These are phyloP conservation scores for Candida sakaeoensis DNA, from an alignment of 805 yeast species.

Conservation along the genomic window DNA sequence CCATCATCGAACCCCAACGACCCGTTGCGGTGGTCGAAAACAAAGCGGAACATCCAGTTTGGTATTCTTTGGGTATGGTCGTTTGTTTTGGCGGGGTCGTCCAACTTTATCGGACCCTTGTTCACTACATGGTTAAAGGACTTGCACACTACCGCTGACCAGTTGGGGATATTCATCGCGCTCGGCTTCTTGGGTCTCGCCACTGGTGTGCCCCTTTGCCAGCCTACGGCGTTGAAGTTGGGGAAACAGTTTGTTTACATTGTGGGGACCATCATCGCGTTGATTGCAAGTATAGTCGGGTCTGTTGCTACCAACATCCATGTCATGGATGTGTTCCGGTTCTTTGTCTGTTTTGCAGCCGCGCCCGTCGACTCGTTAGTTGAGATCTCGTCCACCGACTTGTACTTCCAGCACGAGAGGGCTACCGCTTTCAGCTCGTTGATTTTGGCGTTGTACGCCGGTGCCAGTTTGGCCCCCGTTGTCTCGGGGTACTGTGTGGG, in stretches of 20 bases:
- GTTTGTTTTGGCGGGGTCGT: slow-evolving; percentile 21
- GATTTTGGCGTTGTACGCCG: slow-evolving; percentile 41
- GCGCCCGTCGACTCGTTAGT: slow-evolving; percentile 46
- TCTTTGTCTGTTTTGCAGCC: slow-evolving; percentile 30
- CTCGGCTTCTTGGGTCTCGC: slow-evolving; percentile 30
- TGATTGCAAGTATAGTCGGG: slow-evolving; percentile 24
- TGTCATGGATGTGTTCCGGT: slow-evolving; percentile 18
- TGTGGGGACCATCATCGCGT: slow-evolving; percentile 22
- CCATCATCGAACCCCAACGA: slow-evolving; percentile 32
- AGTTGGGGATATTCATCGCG: slow-evolving; percentile 25
- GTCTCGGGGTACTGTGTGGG: slow-evolving; percentile 40
- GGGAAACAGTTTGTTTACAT: slow-evolving; percentile 29
- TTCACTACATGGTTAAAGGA: slow-evolving; percentile 25
- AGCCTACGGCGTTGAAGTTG: slow-evolving; percentile 32
- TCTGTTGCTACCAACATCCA: slow-evolving; percentile 19
- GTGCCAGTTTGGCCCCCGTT: slow-evolving; percentile 42
- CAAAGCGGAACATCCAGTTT: slow-evolving; percentile 28
- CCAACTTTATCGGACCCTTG: slow-evolving; percentile 27
- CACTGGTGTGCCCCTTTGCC: slow-evolving; percentile 30
- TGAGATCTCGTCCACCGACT: slow-evolving; percentile 43
- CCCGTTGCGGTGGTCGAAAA: slow-evolving; percentile 32
- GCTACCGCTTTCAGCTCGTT: slow-evolving; percentile 29
- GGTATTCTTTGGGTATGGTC: slow-evolving; percentile 24
- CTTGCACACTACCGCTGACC: slow-evolving; percentile 19
- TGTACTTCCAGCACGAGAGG: slow-evolving; percentile 43